Evolutionary conservation across 2,329 filamentous ascomycete genomes (phyloP), one percentile per base, ranked within the genome.

Genomic region (Fusarium tupiense): DNA sequence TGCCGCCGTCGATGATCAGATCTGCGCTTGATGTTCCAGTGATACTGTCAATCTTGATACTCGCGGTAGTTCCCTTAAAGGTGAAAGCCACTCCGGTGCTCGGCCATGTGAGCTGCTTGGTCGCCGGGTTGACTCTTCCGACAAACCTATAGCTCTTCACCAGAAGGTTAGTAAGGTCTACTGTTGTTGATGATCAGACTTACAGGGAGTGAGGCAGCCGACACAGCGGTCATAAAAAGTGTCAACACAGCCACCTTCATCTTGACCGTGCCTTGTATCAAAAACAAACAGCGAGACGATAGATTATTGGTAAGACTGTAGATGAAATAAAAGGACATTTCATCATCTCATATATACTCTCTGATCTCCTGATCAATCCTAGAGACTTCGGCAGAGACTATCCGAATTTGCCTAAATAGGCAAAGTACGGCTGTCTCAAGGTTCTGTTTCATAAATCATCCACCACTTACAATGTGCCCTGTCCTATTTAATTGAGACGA

Each of bases 21-120:
- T 74, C 72, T 6, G 49, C 68, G 4, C 72, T 74, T 22, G 72
- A 75, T 2, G 59, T 66, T 5, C 72, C 72, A 1, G 52, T 58
- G 3, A 75, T 17, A 7, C 26, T 16, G 0, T 72, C 49, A 16
- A 74, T 75, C 17, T 79, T 69, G 54, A 86, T 82, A 41, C 76
- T 81, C 17, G 83, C 84, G 2, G 81, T 79, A 8, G 82, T 83
- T 49, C 84, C 84, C 17, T 76, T 81, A 69, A 86, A 85, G 3
- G 78, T 79, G 64, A 86, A 85, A 0, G 81, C 78, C 5, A 86
- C 77, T 22, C 84, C 84, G 2, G 84, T 84, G 47, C 82, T 83
- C 0, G 84, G 82, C 84, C 84, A 86, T n/a, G 82, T 85, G 26
- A 86, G 77, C 73, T 85, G 81, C 52, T 80, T 81, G 12, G 83